A percentile compares a stretch with the other conserved stretches of the same genome.
Conservation (phyloP, 148 eudicot species). For the Dysphania ambrosioides region DNA sequence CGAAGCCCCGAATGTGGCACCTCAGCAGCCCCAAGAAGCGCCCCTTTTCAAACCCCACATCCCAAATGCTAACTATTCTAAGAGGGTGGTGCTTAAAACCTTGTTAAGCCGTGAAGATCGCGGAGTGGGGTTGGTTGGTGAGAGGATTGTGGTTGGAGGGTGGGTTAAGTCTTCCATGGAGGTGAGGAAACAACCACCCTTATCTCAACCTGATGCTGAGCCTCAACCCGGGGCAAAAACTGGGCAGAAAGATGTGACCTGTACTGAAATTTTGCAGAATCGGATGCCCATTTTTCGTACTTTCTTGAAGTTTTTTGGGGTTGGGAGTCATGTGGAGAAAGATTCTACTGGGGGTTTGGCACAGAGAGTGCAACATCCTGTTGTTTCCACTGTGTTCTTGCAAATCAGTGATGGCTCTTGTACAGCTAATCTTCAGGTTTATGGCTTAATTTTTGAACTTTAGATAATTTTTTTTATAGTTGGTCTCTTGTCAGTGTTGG, state of each 20-base stretch:
- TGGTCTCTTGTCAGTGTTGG: too few species aligned
- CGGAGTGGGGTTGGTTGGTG: conserved; percentile 52
- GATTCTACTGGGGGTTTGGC: conserved; percentile 21
- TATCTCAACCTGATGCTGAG: conserved; percentile 10
- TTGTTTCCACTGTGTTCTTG: conserved; percentile 44
- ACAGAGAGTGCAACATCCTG: conserved; percentile 38
- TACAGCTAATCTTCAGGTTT: conserved; percentile 72
- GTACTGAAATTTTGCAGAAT: conserved; percentile 63
- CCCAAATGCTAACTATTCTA: conserved; percentile 51
- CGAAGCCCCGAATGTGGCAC: conserved; percentile 31
- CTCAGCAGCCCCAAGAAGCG: conserved; percentile 22
- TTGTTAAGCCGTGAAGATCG: conserved; percentile 45
- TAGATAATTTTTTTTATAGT: background rate
- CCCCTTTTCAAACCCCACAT: conserved; percentile 21
- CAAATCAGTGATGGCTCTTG: conserved; percentile 84
- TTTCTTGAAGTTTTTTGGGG: conserved; percentile 65
- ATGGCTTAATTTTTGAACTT: too few species aligned
- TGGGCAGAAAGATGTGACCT: conserved; percentile 45
- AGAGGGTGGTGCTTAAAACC: conserved; percentile 59
- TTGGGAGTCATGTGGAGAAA: conserved; percentile 36
- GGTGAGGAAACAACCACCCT: conserved; percentile 42
- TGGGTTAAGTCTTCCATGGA: conserved; percentile 90
- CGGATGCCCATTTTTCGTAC: conserved; percentile 55
- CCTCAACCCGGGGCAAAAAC: conserved; percentile 17
- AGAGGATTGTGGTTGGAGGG: conserved; percentile 72